Conservation (phyloP, 768 basidiomycete genomes). For the Lactifluus piperatus region DNA sequence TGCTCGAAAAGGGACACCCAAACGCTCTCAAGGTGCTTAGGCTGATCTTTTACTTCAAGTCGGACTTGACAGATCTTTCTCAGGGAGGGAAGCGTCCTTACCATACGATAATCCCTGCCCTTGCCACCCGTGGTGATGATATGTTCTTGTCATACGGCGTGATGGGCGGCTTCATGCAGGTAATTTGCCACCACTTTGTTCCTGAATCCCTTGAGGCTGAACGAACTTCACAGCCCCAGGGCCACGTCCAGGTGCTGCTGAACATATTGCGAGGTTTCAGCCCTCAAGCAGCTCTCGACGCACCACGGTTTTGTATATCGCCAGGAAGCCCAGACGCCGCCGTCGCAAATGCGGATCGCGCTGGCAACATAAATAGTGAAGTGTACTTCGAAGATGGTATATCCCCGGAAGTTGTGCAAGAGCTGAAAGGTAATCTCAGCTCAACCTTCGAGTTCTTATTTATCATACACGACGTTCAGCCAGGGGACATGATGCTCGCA, state of each 20-base stretch:
- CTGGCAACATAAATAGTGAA: slow-evolving; percentile 95
- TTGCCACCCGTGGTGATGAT: slow-evolving; percentile 70
- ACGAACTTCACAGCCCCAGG: slow-evolving; percentile 60
- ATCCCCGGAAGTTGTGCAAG: slow-evolving; percentile 46
- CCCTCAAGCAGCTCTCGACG: slow-evolving; percentile 74
- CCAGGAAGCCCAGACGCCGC: neutral
- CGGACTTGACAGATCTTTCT: neutral
- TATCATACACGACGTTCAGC: slow-evolving; percentile 32
- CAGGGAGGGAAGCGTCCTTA: slow-evolving; percentile 81
- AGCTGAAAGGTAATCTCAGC: slow-evolving; percentile 47
- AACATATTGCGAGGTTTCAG: slow-evolving; percentile 85
- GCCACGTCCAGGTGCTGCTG: slow-evolving; percentile 89
- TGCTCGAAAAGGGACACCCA: slow-evolving; percentile 70
- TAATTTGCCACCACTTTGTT: slow-evolving; percentile 18
- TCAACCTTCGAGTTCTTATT: neutral
- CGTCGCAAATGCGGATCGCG: neutral
- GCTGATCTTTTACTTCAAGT: neutral
- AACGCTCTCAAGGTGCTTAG: slow-evolving; percentile 63
- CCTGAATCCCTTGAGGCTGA: neutral
- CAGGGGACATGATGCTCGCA: slow-evolving; percentile 83
- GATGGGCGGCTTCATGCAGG: slow-evolving; percentile 91
- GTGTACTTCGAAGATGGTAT: slow-evolving; percentile 59
- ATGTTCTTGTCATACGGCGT: slow-evolving; percentile 86
- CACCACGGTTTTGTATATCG: slow-evolving; percentile 9
- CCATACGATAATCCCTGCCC: slow-evolving; percentile 91